Percentiles rank a stretch among this genome's conserved stretches.
These are phyloP conservation scores for Davidsoniella virescens DNA, from an alignment of 2,329 filamentous ascomycete genomes.

Conservation along the genomic window DNA sequence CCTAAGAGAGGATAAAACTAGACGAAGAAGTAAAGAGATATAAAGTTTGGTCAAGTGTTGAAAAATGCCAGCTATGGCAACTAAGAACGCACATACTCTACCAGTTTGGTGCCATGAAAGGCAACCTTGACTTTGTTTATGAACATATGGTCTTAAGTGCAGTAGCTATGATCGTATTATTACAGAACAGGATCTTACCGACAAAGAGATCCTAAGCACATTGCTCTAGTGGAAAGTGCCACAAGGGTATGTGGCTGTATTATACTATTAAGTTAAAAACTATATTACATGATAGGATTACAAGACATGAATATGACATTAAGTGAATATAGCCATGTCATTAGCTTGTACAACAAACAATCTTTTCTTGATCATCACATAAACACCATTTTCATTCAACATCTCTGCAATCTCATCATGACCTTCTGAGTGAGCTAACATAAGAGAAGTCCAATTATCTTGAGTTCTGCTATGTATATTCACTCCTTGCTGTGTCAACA, in stretches of 20 bases:
- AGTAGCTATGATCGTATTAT: slow-evolving; percentile 50
- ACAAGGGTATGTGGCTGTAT: slow-evolving; percentile 35
- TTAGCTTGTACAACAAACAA: background rate
- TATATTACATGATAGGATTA: background rate
- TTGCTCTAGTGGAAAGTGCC: slow-evolving; percentile 41
- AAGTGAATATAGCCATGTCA: too few species aligned
- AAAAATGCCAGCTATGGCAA: too few species aligned
- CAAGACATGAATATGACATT: background rate
- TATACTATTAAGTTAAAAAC: slow-evolving; percentile 29
- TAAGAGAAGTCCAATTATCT: background rate
- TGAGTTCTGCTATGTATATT: too few species aligned
- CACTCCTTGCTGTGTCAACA: too few species aligned
- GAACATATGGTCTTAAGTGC: slow-evolving; percentile 62
- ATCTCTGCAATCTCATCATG: background rate
- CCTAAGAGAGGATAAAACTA: too few species aligned
- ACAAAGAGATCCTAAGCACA: slow-evolving; percentile 53
- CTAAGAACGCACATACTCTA: slow-evolving; percentile 45
- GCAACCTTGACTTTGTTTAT: slow-evolving; percentile 80
- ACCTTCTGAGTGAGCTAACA: too few species aligned
- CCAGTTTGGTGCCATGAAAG: slow-evolving; percentile 92
- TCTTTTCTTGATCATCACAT: too few species aligned
- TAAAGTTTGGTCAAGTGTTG: too few species aligned
- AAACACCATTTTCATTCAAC: background rate
- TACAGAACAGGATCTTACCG: slow-evolving; percentile 54
- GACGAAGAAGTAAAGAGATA: too few species aligned